Percentiles rank a stretch among this genome's conserved stretches.
phyloP scores from a whole-genome alignment of 2,329 filamentous ascomycete species.

The Alternaria angustiovoidea region DNA sequence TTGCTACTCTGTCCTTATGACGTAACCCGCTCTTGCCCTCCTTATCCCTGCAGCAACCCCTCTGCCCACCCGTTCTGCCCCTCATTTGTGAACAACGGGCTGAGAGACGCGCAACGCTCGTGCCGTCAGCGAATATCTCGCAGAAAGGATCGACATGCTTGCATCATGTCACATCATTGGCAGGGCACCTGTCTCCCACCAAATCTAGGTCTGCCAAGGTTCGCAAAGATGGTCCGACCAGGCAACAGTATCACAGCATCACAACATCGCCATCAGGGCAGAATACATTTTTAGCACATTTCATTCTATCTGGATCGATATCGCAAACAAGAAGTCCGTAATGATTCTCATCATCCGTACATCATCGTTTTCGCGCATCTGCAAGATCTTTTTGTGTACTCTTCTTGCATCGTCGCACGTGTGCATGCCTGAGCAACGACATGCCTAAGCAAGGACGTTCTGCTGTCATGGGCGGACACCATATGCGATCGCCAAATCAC shows the following conservation, averaged over 20 bases:
- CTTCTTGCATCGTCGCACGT: background rate
- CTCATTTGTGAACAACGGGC: slow-evolving; percentile 5
- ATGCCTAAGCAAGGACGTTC: slow-evolving; percentile 17
- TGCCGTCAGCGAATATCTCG: background rate
- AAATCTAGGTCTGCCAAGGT: no score
- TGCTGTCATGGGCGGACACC: slow-evolving; percentile 16
- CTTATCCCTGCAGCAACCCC: background rate
- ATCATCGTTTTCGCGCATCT: slow-evolving; percentile 25
- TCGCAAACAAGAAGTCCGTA: slow-evolving; percentile 35
- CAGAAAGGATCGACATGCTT: slow-evolving; percentile 2
- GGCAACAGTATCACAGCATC: no score
- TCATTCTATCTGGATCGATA: slow-evolving; percentile 43
- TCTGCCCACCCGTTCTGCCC: background rate
- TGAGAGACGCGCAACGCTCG: slow-evolving; percentile 5
- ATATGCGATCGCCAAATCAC: slow-evolving; percentile 15
- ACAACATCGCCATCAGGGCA: background rate
- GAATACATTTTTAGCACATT: slow-evolving; percentile 20
- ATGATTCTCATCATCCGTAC: slow-evolving; percentile 22
- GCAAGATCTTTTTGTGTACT: slow-evolving; percentile 4
- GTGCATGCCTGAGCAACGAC: background rate
- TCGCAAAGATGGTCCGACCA: no score
- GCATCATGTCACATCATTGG: slow-evolving; percentile 23
- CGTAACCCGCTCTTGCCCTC: background rate
- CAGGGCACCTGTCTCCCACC: background rate
- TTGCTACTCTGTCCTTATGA: slow-evolving; percentile 6